Base-by-base conservation (phyloP, 2,329 filamentous ascomycete genomes). In the Epicoccum nigrum region DNA sequence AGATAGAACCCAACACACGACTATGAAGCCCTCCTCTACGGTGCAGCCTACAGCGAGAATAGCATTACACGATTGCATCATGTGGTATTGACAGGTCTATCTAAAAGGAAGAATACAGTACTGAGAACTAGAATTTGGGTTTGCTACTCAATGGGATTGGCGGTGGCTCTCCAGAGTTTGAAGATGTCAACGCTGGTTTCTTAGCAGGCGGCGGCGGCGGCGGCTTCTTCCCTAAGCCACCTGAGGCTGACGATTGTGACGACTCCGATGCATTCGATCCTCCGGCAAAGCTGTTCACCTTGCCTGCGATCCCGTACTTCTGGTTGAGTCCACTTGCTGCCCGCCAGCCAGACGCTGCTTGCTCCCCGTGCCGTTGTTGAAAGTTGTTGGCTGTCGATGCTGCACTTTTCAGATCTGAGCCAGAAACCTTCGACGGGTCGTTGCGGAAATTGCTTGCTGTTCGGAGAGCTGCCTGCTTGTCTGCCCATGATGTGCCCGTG, bases 341-440 rank as follows among this genome's bases (percentile, higher is more conserved):
- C 63, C 79, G 76, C 62, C 81, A 78, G 0, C 86, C 86, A 5
- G 82, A 74, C 1, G 83, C 81, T 5, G 89, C 82, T 67, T 89
- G 85, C 15, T 87, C 86, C 3, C 86, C 83, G 62, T 90, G 86
- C 21, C 86, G 76, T 66, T 89, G 83, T 12, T 86, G 84, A 69
- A 91, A 89, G 64, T 87, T 87, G 55, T 84, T 86, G 31, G 82
- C 81, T 30, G 85, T 88, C 21, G 79, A 77, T 1, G 83, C 86
- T 12, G 85, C 82, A 31, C 78, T 73, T 51, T 77, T 79, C 7
- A 82, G 78, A 62, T 89, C 85, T 4, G 82, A 74, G 2, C 86
- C 57, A 0, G 83, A 85, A 2, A 87, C 83, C 1, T 82, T 82
- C 3, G 82, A 81, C 1, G 86, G 85, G 59, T 88, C 79, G 56